Evolutionary conservation across 2,329 filamentous ascomycete genomes (phyloP).

Genomic region (Colletotrichum siamense): DNA sequence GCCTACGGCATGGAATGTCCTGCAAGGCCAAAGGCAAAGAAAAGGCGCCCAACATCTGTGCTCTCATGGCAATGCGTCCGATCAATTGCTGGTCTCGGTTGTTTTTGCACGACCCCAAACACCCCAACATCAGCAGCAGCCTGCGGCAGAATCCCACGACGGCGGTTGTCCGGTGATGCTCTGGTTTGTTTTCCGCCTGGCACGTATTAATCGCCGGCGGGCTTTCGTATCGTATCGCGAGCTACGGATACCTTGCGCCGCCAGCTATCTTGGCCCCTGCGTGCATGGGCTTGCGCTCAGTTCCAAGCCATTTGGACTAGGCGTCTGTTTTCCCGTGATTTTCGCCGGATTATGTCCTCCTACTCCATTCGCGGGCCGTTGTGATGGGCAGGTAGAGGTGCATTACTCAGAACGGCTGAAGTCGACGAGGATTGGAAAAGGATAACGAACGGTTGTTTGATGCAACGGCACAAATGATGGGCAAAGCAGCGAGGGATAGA

Average conservation of each 20-base stretch:
- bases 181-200: not conserved
- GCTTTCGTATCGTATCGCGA: not conserved
- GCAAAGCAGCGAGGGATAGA: not conserved
- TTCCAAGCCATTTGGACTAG: not conserved
- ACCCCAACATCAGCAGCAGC: not conserved
- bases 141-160: not conserved
- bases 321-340: not conserved
- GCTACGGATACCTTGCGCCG: not conserved
- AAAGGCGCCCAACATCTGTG: constrained; percentile 2
- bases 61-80: constrained; percentile 12
- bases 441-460: not conserved
- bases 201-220: not conserved
- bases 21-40: constrained; percentile 6
- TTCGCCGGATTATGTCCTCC: not conserved
- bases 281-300: constrained; percentile 16
- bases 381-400: not conserved
- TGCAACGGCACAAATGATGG: not conserved
- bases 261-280: not conserved
- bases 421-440: not conserved
- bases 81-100: not conserved
- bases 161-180: not conserved
- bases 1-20: not conserved
- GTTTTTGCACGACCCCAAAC: not conserved
- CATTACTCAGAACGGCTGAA: not conserved
- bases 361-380: not conserved